A percentile compares a stretch with the other conserved stretches of the same genome.
phyloP scores from a whole-genome alignment of 2,329 filamentous ascomycete genomes.

The Penicillium italicum region DNA sequence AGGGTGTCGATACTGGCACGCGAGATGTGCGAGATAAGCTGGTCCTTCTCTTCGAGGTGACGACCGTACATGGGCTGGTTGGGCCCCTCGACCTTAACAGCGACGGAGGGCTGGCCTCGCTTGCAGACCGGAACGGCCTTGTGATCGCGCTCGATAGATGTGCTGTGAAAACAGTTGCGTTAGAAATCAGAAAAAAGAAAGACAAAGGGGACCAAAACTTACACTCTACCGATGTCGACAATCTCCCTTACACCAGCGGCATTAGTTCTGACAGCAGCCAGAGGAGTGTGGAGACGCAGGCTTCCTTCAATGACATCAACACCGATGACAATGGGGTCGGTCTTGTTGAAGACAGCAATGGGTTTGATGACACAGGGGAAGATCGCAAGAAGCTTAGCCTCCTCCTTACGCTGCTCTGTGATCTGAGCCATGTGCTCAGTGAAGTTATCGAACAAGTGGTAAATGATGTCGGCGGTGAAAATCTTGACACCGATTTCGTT shows the following conservation, averaged over 20 bases:
- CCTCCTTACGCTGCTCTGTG: conserved; percentile 89
- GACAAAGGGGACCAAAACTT: conserved; percentile 45
- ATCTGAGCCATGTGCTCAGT: conserved; percentile 89
- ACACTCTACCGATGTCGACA: conserved; percentile 86
- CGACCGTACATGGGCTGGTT: conserved; percentile 93
- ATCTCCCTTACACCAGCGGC: conserved; percentile 77
- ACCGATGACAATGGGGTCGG: conserved; percentile 87
- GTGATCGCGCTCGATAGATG: conserved; percentile 94
- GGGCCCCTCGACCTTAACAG: conserved; percentile 91
- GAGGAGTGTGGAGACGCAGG: conserved; percentile 80
- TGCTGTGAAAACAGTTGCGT: conserved; percentile 50
- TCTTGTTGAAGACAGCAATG: conserved; percentile 98
- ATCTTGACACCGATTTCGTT: conserved; percentile 95
- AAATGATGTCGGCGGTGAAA: conserved; percentile 98
- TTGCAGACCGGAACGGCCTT: conserved; percentile 91
- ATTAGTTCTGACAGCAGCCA: conserved; percentile 81
- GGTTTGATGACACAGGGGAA: conserved; percentile 91
- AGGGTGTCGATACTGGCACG: conserved; percentile 87
- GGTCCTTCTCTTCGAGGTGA: conserved; percentile 88
- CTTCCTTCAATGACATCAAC: conserved; percentile 92
- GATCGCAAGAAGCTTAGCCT: conserved; percentile 90
- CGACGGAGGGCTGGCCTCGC: conserved; percentile 94
- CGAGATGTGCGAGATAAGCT: conserved; percentile 82
- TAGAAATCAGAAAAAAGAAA: conserved; percentile 13
- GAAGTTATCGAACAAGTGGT: conserved; percentile 95